Conservation (phyloP, 345 rosid genomes). For the Sonneratia alba region DNA sequence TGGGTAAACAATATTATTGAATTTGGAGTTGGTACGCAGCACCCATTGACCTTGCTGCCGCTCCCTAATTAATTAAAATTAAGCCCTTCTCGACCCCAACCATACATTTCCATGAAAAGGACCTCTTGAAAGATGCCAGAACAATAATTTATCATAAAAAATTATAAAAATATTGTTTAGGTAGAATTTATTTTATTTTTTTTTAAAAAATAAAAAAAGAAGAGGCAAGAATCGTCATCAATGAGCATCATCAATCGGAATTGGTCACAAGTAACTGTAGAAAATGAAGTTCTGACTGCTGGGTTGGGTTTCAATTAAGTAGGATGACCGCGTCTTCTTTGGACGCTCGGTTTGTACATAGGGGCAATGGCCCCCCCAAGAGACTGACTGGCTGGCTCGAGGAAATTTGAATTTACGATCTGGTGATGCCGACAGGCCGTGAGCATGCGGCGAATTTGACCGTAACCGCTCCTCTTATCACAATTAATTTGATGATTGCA, state of each 20-base stretch:
- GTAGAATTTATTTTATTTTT: background rate
- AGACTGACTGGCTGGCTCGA: too few relatives aligned
- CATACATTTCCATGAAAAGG: slow-evolving; percentile 19
- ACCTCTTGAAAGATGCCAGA: background rate
- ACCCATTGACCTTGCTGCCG: background rate
- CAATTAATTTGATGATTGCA: too few relatives aligned
- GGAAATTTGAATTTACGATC: too few relatives aligned
- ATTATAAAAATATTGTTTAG: background rate
- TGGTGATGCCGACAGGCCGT: too few relatives aligned
- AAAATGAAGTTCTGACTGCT: slow-evolving; percentile 1
- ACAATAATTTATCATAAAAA: background rate
- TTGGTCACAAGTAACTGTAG: background rate
- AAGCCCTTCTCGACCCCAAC: slow-evolving; percentile 10
- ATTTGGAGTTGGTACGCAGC: background rate
- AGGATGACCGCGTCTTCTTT: background rate
- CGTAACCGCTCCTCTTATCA: too few relatives aligned
- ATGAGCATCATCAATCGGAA: background rate
- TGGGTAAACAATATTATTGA: background rate
- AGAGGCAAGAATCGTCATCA: background rate
- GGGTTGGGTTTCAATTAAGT: background rate
- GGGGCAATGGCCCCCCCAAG: background rate
- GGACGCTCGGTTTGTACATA: background rate
- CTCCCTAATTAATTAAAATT: background rate
- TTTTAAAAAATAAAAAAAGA: background rate
- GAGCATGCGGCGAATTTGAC: too few relatives aligned